Percentiles rank a stretch among this genome's conserved stretches.
These are phyloP conservation scores for Phoma sp. DNA, from an alignment of 2,329 filamentous ascomycete genomes.

Conservation along the genomic window DNA sequence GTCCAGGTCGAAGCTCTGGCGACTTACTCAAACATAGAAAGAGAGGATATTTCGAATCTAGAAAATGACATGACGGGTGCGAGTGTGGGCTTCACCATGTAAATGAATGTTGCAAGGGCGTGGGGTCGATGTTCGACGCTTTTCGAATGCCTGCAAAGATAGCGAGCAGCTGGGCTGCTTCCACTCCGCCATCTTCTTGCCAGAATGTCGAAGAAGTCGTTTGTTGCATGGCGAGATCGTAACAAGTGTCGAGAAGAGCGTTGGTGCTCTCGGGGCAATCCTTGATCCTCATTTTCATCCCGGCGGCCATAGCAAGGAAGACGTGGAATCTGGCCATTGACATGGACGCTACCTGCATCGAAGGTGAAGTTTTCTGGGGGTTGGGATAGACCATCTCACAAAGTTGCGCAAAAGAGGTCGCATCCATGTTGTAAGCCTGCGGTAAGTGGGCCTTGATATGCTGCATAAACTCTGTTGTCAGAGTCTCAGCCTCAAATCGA, in stretches of 20 bases:
- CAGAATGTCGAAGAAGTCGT: conserved; percentile 39
- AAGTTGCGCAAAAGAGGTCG: conserved; percentile 36
- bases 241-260: conserved; percentile 45
- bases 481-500: conserved; percentile 47
- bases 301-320: conserved; percentile 47
- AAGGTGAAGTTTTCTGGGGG: conserved; percentile 25
- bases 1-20: not conserved
- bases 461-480: conserved; percentile 44
- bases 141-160: conserved; percentile 44
- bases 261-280: conserved; percentile 41
- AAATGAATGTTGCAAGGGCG: conserved; percentile 39
- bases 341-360: conserved; percentile 31
- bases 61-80: not conserved
- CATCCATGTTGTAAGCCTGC: conserved; percentile 35
- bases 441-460: conserved; percentile 36
- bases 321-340: conserved; percentile 48
- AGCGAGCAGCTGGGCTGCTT: conserved; percentile 41
- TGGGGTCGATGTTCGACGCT: conserved; percentile 23
- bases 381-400: conserved; percentile 46
- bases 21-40: not conserved
- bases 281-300: conserved; percentile 45
- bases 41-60: not conserved
- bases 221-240: conserved; percentile 48
- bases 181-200: conserved; percentile 43
- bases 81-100: conserved; percentile 37